Evolutionary conservation across 495 filamentous ascomycete species (phyloP), one percentile per base, ranked within the genome.

Genomic region (Hyphodiscus hymeniophilus): DNA sequence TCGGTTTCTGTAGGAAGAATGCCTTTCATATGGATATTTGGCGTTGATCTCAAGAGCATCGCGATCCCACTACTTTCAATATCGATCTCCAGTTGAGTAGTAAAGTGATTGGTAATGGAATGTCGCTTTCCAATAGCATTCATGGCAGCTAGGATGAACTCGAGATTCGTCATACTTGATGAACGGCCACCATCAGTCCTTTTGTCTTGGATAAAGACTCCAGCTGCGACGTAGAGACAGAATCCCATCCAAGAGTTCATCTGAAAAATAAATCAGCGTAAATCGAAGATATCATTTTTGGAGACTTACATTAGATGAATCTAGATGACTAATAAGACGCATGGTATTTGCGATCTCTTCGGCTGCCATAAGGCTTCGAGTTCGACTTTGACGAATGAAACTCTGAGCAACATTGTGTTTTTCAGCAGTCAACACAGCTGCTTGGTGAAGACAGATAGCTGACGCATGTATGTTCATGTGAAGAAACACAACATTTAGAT

Each of bases 391-490:
- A 0, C 80, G 75, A 36, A 82, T 80, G 30, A 95, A 81, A 22
- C 76, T 77, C 5, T 74, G 68, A 3, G 88, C 78, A 52, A 95
- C 68, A 40, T 79, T 73, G 63, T 97, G 80, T 64, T 85, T 88
- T 52, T 94, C 88, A 0, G 90, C 89, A 60, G 94, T 96, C 73
- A 88, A 90, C 15, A 96, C 94, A 16, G 92, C 92, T 2, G 91
- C 91, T 63, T 97, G 92, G 59, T 98, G 92, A 7, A 97, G 75
- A 65, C 92, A 97, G 28, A 98, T 96, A 2, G 87, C 87, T 5
- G 89, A 92, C 0, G 92, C 91, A 58, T 97, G 92, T 20, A 97
- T 87, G 57, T 82, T 86, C 84, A 97, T 95, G 55, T 97, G 96
- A 28, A 85, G 77, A 58, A 96, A 96, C 11, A 97, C 80, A 41